These are phyloP conservation scores for Stagonosporopsis vannaccii DNA, from an alignment of 2,329 filamentous ascomycete genomes.

Conservation along the genomic window DNA sequence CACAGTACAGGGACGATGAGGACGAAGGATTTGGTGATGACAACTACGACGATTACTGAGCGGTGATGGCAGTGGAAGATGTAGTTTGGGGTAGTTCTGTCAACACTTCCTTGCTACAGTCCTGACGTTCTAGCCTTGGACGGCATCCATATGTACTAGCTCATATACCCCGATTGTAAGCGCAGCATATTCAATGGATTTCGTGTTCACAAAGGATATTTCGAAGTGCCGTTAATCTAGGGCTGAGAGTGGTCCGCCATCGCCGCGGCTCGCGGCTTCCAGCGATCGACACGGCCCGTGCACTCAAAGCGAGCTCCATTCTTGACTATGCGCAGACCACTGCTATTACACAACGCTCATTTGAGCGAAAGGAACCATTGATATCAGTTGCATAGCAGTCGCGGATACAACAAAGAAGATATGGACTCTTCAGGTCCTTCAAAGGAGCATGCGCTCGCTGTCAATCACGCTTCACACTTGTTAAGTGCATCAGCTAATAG, in stretches of 20 bases:
- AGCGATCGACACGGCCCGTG: conserved; percentile 15
- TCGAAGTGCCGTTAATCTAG: background rate
- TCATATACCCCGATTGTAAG: conserved; percentile 25
- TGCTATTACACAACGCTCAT: conserved; percentile 15
- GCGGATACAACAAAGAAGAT: conserved; percentile 12
- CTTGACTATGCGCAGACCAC: conserved; percentile 7
- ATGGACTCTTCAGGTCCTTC: conserved; percentile 31
- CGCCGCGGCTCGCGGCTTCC: conserved; percentile 14
- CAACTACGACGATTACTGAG: conserved; percentile 36
- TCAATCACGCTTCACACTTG: conserved; percentile 30
- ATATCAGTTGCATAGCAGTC: conserved; percentile 20
- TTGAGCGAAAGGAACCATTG: conserved; percentile 11
- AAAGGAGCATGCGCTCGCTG: conserved; percentile 15
- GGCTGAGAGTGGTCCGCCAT: conserved; percentile 4
- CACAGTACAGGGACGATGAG: conserved; percentile 52
- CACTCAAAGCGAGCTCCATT: conserved; percentile 12
- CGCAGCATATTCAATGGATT: conserved; percentile 23
- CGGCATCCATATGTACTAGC: conserved; percentile 4
- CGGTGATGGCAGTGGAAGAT: background rate
- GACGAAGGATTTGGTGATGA: conserved; percentile 55
- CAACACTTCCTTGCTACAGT: background rate
- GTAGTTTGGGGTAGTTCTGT: background rate
- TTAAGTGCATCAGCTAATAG: conserved; percentile 27
- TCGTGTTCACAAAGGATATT: background rate
- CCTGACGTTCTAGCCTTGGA: conserved; percentile 8